Percentiles rank a stretch among this genome's conserved stretches.
Evolutionary conservation across 208 protist species (phyloP).

Genomic region (Angomonas ambiguus): DNA sequence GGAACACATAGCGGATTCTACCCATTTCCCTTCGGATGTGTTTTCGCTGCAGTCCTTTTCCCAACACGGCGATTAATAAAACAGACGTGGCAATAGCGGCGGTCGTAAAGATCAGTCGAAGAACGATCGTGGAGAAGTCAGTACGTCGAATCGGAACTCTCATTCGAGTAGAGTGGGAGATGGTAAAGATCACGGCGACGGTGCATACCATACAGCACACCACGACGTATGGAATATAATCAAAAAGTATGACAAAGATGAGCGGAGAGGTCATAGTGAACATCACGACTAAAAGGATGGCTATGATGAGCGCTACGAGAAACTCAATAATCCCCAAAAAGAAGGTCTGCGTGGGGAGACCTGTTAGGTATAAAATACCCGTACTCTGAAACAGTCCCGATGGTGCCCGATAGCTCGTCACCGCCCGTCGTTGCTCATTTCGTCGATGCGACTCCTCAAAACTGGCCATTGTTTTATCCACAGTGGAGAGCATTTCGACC

Average conservation of each 20-base stretch:
- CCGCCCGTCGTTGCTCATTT: constrained; percentile 25
- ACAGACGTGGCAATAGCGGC: constrained; percentile 26
- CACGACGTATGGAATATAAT: constrained; percentile 31
- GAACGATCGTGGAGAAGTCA: constrained; percentile 11
- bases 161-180: constrained; percentile 54
- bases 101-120: constrained; percentile 10
- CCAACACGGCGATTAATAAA: constrained; percentile 38
- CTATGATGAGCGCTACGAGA: constrained; percentile 26
- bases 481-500: constrained; percentile 54
- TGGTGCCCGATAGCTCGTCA: constrained; percentile 30
- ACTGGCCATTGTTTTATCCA: constrained; percentile 41
- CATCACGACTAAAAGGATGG: constrained; percentile 26
- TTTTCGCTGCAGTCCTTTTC: not conserved
- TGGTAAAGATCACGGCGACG: constrained; percentile 25
- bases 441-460: constrained; percentile 8
- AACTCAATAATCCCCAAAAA: constrained; percentile 45
- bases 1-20: not conserved
- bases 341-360: constrained; percentile 63
- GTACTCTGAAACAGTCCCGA: constrained; percentile 43
- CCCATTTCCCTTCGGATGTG: not conserved
- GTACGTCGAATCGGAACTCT: constrained; percentile 22
- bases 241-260: constrained; percentile 16
- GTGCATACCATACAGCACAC: constrained; percentile 23
- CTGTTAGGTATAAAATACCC: constrained; percentile 60
- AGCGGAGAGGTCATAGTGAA: constrained; percentile 12